A percentile compares a stretch with the other conserved stretches of the same genome.
These are phyloP conservation scores for Anisodus acutangulus DNA, from an alignment of 257 asterid genomes.

Conservation along the genomic window DNA sequence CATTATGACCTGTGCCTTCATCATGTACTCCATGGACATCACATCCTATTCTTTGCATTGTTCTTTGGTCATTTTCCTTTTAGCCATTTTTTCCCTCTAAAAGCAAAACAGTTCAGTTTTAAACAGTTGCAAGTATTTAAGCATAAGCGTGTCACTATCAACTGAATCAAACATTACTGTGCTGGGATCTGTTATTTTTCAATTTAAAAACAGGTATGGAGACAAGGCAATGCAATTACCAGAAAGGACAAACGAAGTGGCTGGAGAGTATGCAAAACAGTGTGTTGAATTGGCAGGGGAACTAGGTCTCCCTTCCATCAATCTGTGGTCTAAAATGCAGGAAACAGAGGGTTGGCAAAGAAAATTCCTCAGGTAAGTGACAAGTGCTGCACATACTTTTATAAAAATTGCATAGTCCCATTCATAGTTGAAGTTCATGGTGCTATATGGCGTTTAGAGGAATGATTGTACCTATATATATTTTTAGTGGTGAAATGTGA, in stretches of 20 bases:
- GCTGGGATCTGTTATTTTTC: not conserved
- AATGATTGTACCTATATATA: not conserved
- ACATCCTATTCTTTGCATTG: not conserved
- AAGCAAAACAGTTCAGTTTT: not conserved
- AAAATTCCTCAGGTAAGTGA: constrained; percentile 55
- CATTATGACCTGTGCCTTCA: constrained; percentile 9
- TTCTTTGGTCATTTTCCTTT: not conserved
- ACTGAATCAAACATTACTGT: constrained; percentile 9
- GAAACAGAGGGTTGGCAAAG: constrained; percentile 78
- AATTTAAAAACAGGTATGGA: constrained; percentile 61
- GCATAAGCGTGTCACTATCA: too few species aligned
- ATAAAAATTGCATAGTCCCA: not conserved
- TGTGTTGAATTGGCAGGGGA: constrained; percentile 75
- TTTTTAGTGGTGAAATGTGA: constrained; percentile 4
- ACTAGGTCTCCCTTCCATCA: constrained; percentile 70
- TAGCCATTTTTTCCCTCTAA: not conserved
- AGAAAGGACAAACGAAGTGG: constrained; percentile 73
- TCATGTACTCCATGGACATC: not conserved
- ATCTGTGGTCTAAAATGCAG: constrained; percentile 96
- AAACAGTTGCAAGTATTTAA: not conserved
- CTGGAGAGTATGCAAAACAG: constrained; percentile 69
- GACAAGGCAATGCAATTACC: constrained; percentile 70
- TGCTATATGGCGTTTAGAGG: constrained; percentile 1
- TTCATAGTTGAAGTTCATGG: not conserved
- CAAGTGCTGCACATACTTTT: not conserved